Evolutionary conservation across 83 land plant genomes (phyloP), one percentile per base, ranked within the genome.

Genomic region (Picea mariana): DNA sequence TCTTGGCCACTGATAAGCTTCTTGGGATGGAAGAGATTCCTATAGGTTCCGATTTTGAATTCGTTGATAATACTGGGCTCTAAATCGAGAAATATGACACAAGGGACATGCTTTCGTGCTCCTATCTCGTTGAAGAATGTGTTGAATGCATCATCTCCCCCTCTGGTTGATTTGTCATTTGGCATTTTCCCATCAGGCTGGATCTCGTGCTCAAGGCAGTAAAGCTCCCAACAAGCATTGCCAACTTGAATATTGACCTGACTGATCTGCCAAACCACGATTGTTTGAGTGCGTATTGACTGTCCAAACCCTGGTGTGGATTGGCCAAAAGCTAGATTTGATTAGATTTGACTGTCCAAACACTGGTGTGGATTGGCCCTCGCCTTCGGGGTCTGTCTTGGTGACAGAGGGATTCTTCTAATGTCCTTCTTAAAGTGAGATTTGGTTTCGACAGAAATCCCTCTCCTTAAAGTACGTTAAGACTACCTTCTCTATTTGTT

Each of bases 181-280:
- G 93, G 93, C 93, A 91, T 91, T 63, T 89, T 87, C 75, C 93
- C 93, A 89, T 91, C 91, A 78, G 93, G 91, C 91, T 84, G 83
- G 67, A 34, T 3, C 40, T 38, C 40, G 40, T 38, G 40, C 40
- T 38, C 40, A 38, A 38, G 40, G 40, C 5, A 38, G 40, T 86
- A 89, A n/a, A 86, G 89, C 64, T 86, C 90, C 90, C 90, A 89
- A 87, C 91, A 89, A 7, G 91, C 86, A 75, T 89, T 89, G 9
- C 91, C 91, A 78, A 89, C 89, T 87, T 89, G 91, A 38, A 89
- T 87, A 40, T 89, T 89, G 68, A 89, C 91, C 80, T 89, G 91
- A 62, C 89, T 89, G 18, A 89, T 89, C 85, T 89, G 91, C 40
- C 40, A 38, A 38, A 4, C 40, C 40, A 38, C 40, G 40, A 38